phyloP scores from a whole-genome alignment of 2,329 filamentous ascomycete species.

The Penicillium sp. region DNA sequence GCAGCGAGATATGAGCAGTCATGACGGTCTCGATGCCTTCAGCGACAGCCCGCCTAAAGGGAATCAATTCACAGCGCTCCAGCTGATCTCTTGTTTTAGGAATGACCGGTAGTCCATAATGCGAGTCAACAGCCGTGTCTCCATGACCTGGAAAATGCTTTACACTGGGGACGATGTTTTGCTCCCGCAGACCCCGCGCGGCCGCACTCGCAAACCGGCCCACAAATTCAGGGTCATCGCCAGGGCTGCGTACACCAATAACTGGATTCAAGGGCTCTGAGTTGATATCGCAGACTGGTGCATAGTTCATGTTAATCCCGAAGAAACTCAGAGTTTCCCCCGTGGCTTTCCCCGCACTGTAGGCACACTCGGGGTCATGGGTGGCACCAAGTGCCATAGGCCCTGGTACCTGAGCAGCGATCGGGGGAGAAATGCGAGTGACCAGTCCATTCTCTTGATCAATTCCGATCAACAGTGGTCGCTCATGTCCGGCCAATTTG shows the following conservation, averaged over 20 bases:
- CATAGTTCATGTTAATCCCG: slow-evolving; percentile 51
- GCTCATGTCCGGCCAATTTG: slow-evolving; percentile 39
- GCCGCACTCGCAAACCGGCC: slow-evolving; percentile 43
- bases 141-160: slow-evolving; percentile 51
- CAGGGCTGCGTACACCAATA: slow-evolving; percentile 46
- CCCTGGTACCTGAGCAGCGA: slow-evolving; percentile 44
- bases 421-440: slow-evolving; percentile 43
- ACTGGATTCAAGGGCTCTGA: slow-evolving; percentile 48
- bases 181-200: slow-evolving; percentile 40
- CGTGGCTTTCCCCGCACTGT: slow-evolving; percentile 40
- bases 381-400: slow-evolving; percentile 49
- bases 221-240: slow-evolving; percentile 45
- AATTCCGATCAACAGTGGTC: slow-evolving; percentile 46
- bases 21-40: slow-evolving; percentile 48
- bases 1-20: slow-evolving; percentile 48
- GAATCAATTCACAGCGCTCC: slow-evolving; percentile 45
- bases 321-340: slow-evolving; percentile 41
- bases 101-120: slow-evolving; percentile 45
- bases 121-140: slow-evolving; percentile 47
- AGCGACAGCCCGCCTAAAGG: slow-evolving; percentile 45
- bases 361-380: slow-evolving; percentile 35
- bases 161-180: slow-evolving; percentile 44
- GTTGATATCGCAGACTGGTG: slow-evolving; percentile 47
- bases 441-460: slow-evolving; percentile 50
- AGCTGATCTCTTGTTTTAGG: slow-evolving; percentile 39